These are phyloP conservation scores for Xylaria flabelliformis DNA, from an alignment of 495 filamentous ascomycete genomes.

Conservation along the genomic window DNA sequence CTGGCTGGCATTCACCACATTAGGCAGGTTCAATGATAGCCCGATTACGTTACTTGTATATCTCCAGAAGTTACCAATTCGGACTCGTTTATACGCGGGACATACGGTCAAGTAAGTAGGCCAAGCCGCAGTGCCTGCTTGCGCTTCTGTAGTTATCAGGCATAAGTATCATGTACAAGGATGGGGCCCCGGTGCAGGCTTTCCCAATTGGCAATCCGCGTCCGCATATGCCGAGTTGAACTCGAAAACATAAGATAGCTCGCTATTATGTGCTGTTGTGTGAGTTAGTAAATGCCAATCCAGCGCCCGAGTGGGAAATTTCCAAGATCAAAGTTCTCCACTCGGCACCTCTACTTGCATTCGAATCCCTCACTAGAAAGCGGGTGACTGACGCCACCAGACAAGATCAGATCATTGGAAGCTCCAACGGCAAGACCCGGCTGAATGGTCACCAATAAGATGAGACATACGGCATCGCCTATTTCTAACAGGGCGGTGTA, in stretches of 20 bases:
- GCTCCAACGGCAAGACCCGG: conserved; percentile 23
- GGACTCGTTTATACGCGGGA: neutral
- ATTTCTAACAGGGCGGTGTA: neutral
- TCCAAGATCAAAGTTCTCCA: too few species aligned
- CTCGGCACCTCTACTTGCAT: conserved; percentile 7
- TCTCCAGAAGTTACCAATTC: too few species aligned
- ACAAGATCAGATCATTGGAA: conserved; percentile 15
- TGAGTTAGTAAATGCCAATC: too few species aligned
- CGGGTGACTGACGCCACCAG: neutral
- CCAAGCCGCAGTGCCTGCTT: conserved; percentile 20
- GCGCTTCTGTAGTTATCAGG: conserved; percentile 26
- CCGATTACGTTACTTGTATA: too few species aligned
- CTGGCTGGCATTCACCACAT: too few species aligned
- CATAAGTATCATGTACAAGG: conserved; percentile 41
- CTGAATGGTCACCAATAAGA: conserved; percentile 24
- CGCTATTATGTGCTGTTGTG: too few species aligned
- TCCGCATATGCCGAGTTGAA: conserved; percentile 30
- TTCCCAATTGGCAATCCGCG: conserved; percentile 39
- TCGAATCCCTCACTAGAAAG: conserved; percentile 11
- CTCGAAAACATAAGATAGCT: too few species aligned
- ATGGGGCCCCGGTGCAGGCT: conserved; percentile 39
- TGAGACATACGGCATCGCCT: neutral
- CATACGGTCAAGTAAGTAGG: conserved; percentile 26
- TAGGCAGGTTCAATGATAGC: too few species aligned
- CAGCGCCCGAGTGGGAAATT: too few species aligned